Conservation (phyloP, 164 flowering plant species). For the Paratinospora sagittata region DNA sequence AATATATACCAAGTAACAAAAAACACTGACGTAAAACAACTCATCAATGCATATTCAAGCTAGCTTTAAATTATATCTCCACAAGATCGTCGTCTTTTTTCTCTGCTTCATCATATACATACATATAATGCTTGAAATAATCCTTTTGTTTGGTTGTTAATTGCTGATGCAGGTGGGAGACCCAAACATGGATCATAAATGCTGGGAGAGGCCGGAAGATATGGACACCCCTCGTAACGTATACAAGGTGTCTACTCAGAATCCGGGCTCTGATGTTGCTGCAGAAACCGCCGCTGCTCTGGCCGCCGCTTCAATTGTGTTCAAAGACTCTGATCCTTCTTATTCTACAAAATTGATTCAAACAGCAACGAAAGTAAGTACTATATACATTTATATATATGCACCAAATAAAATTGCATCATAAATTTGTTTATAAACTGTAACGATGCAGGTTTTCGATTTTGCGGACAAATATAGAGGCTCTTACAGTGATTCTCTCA, state of each 20-base stretch:
- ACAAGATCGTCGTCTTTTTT: not conserved
- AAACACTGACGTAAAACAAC: too few species aligned
- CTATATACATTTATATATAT: not conserved
- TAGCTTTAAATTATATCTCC: not conserved
- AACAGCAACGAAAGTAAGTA: slow-evolving; percentile 52
- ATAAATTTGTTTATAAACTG: not conserved
- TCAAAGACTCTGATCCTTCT: slow-evolving; percentile 60
- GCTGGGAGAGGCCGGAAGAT: slow-evolving; percentile 98
- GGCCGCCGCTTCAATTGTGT: slow-evolving; percentile 88
- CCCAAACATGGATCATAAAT: slow-evolving; percentile 67
- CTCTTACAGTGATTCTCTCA: slow-evolving; percentile 73
- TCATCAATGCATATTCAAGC: too few species aligned
- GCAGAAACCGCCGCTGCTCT: slow-evolving; percentile 94
- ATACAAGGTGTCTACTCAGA: slow-evolving; percentile 62
- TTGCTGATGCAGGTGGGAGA: slow-evolving; percentile 62
- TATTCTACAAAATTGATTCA: slow-evolving; percentile 60
- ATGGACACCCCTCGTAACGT: slow-evolving; percentile 88
- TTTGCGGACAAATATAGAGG: slow-evolving; percentile 83
- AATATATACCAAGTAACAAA: not conserved
- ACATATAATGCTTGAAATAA: too few species aligned
- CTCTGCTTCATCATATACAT: too few species aligned
- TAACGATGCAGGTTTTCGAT: slow-evolving; percentile 55
- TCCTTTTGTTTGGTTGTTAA: not conserved
- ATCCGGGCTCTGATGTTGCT: slow-evolving; percentile 95
- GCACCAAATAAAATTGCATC: not conserved